Evolutionary conservation across 345 rosid genomes (phyloP), one percentile per base, ranked within the genome.

Genomic region (Citrus glauca): DNA sequence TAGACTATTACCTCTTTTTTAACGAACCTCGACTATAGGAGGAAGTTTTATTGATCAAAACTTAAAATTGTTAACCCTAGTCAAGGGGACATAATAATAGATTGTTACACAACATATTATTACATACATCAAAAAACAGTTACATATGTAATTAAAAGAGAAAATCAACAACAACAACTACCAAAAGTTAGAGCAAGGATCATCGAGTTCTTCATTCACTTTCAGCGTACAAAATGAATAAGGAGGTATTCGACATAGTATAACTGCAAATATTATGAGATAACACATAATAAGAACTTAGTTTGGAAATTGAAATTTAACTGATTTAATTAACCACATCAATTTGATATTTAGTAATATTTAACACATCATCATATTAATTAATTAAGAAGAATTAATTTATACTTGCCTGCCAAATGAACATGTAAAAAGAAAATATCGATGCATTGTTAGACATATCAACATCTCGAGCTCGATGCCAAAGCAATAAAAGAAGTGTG

Each of bases 211-310:
- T 50, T 16, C 0, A 14, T 53, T 11, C 27, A 55, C 67, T 71
- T 55, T 84, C 60, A 84, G 25, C 83, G 77, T 13, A 84, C 78
- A 50, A 84, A 82, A 2, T 81, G 87, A 50, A 79, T 64, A 7
- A 84, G 83, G 42, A 84, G 45, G 73, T 84, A 82, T 48, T 84
- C 87, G 1, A 72, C 81, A 40, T 84, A 77, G 64, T 77, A 70
- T 55, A 84, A 69, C 85, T 81, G 85, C 74, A 59, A 17, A 59
- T 32, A 33, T 33, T 33, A 33, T 5, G 35, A 5, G 35, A 33
- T 4, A 33, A 33, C 35, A 5, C 35, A 33, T 33, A 33, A 33
- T 33, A 33, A 33, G 35, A 33, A 33, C 1, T 33, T 33, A 33
- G 6, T 33, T 33, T 33, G 6, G 35, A 33, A 33, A 33, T 33